Conservation (phyloP, 495 filamentous ascomycete species). For the Daldinia concentrica region DNA sequence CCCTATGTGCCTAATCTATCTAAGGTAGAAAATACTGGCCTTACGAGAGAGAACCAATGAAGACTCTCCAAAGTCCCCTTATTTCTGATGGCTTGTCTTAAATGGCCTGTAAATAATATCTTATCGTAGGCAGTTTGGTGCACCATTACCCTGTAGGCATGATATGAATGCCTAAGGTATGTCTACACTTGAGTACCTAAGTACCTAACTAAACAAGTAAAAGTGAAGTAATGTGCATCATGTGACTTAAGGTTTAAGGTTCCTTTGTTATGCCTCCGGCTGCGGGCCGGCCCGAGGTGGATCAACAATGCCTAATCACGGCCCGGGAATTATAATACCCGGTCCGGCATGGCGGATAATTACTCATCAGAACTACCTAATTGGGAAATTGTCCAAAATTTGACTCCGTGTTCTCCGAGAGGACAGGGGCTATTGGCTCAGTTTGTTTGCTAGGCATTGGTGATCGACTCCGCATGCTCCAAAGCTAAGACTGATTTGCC, state of each 20-base stretch:
- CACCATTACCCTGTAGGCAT: too few relatives aligned
- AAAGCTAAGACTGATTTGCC: not conserved
- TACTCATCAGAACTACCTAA: not conserved
- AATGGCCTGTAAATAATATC: too few relatives aligned
- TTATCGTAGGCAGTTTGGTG: too few relatives aligned
- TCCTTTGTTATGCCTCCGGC: not conserved
- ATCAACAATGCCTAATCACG: not conserved
- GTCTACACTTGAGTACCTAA: too few relatives aligned
- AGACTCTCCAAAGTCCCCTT: not conserved
- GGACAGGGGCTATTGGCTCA: not conserved
- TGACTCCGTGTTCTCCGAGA: constrained; percentile 1
- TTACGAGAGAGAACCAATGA: not conserved
- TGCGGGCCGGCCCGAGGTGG: not conserved
- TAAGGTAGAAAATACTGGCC: not conserved
- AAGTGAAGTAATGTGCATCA: not conserved
- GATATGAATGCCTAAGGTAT: too few relatives aligned
- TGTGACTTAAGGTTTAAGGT: not conserved
- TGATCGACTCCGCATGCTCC: not conserved
- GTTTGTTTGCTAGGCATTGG: not conserved
- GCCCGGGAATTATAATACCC: not conserved
- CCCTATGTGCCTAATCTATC: not conserved
- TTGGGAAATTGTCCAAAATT: not conserved
- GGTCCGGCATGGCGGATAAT: not conserved
- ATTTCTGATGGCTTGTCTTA: too few relatives aligned
- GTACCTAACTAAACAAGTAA: not conserved